phyloP scores from a whole-genome alignment of 83 land plant genomes.

The Thuja plicata region DNA sequence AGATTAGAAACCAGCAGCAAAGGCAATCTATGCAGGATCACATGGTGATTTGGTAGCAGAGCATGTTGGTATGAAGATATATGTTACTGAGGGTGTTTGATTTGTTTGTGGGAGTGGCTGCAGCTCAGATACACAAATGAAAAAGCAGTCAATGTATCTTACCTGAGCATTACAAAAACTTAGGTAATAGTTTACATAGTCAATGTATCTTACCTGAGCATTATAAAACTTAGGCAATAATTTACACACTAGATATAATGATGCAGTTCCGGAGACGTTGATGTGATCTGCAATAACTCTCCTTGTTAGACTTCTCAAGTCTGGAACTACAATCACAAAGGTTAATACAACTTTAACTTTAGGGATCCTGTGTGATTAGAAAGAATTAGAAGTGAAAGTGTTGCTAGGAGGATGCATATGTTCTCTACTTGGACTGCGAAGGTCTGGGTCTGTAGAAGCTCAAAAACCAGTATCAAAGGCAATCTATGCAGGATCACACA shows the following conservation, averaged over 20 bases:
- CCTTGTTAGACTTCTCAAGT: constrained; percentile 63
- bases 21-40: constrained; percentile 67
- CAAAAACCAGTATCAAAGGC: constrained; percentile 6
- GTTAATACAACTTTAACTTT: constrained; percentile 62
- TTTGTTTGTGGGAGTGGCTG: too few relatives aligned
- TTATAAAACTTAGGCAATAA: too few relatives aligned
- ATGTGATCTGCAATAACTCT: too few relatives aligned
- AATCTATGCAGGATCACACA: constrained; percentile 58
- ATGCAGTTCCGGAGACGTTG: too few relatives aligned
- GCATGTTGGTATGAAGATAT: too few relatives aligned
- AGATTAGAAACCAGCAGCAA: constrained; percentile 72
- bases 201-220: too few relatives aligned
- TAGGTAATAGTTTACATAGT: background rate
- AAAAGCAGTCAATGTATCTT: too few relatives aligned
- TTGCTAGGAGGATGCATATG: constrained; percentile 85
- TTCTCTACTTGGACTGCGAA: constrained; percentile 36
- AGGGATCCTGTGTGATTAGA: constrained; percentile 60
- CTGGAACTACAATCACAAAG: constrained; percentile 56
- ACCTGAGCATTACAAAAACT: too few relatives aligned
- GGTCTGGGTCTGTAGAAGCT: background rate
- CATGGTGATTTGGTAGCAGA: too few relatives aligned
- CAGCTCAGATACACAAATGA: too few relatives aligned
- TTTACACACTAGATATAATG: background rate
- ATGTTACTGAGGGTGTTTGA: too few relatives aligned
- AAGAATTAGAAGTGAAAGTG: constrained; percentile 71